phyloP scores from a whole-genome alignment of 345 rosid genomes.

The Eucalyptus lansdowneana region DNA sequence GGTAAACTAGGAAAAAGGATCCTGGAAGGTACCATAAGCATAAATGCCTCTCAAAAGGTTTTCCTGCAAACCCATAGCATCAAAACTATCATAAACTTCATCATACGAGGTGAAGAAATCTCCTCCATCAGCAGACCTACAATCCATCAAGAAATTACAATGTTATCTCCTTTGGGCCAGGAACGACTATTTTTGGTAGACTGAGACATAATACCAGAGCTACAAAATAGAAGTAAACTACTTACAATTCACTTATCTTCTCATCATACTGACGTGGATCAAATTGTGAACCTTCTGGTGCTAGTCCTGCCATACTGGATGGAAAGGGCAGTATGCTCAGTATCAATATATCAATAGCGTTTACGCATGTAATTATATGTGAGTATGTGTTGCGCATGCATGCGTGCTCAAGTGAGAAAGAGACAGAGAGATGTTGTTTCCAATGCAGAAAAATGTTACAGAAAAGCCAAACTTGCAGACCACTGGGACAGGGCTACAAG shows the following conservation, averaged over 20 bases:
- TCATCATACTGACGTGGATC: constrained; percentile 68
- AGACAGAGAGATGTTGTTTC: neutral
- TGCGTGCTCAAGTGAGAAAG: fast-evolving
- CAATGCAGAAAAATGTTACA: constrained; percentile 6
- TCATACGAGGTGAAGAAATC: constrained; percentile 83
- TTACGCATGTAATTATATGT: fast-evolving
- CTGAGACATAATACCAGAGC: neutral
- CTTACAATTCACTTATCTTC: constrained; percentile 77
- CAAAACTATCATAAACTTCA: constrained; percentile 80
- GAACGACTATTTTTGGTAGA: no score
- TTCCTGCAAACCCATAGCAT: constrained; percentile 70
- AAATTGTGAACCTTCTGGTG: constrained; percentile 70
- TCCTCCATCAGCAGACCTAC: constrained; percentile 45
- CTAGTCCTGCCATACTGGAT: constrained; percentile 70
- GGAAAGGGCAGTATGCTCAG: neutral
- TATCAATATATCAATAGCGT: neutral
- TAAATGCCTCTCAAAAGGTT: constrained; percentile 89
- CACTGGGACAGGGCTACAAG: constrained; percentile 14
- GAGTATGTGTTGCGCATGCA: fast-evolving
- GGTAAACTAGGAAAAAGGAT: neutral
- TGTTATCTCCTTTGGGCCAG: neutral
- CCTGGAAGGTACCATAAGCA: constrained; percentile 60
- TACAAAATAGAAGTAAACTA: neutral
- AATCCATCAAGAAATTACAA: neutral
- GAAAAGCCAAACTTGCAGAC: constrained; percentile 55